Base-by-base conservation (phyloP, 176 grass and related monocot genomes). In the Otatea glauca region DNA sequence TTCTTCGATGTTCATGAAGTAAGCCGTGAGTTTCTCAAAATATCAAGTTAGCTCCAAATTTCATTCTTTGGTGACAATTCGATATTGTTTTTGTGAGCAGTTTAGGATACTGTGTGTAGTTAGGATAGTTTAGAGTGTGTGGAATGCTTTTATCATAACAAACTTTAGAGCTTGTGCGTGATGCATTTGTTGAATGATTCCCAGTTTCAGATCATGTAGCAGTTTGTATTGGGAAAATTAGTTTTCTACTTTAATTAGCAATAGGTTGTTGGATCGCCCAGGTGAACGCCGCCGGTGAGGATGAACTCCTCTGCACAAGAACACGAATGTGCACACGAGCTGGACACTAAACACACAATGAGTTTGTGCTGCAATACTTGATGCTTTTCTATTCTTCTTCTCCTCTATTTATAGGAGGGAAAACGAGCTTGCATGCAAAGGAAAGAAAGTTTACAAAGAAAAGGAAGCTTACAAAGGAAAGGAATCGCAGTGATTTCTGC, bases 1-100 rank as follows among this genome's bases (percentile, higher is more conserved):
- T 63, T 99, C 96, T 14, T 92, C 89, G 5, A 84, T 96, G 53
- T 99, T 99, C 88, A 88, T 90, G 88, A 88, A 72, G 73, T 93
- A 99, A 84, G 96, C 96, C 42, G 93, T 95, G 80, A 95, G 89
- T 93, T 78, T 42, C 45, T 84, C 42, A 18, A 54, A 4, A 60
- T 41, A 37, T 76, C 58, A 7, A 81, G 0, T 38, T 18, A 25
- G 45, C 24, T 25, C 27, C 32, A 14, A 35, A 56, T 21, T 72
- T 43, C 81, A 65, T 71, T 53, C 18, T 7, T 49, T 32, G 32
- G 10, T 42, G 15, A 5, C 74, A 71, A 70, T 71, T 73, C 6
- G 35, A 20, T 38, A 12, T 2, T 53, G 65, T 65, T 82, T 47
- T 13, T 81, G 35, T 53, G 2, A 21, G 44, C 29, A 18, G 59